A percentile compares a stretch with the other conserved stretches of the same genome.
Conservation (phyloP, 495 filamentous ascomycete genomes). For the Penicillium soppii region DNA sequence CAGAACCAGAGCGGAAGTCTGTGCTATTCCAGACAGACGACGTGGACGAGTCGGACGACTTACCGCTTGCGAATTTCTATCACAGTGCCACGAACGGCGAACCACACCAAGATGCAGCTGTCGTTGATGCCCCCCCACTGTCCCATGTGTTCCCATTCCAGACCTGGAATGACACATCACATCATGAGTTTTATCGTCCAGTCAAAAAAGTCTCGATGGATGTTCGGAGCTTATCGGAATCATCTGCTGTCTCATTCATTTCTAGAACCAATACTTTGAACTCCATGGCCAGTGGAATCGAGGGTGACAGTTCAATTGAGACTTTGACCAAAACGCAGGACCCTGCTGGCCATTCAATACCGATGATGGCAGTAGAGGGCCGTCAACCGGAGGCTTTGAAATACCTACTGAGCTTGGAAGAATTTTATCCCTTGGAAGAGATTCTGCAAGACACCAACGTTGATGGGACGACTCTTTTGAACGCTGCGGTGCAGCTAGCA, state of each 20-base stretch:
- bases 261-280: constrained; percentile 75
- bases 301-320: constrained; percentile 84
- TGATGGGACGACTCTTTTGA: constrained; percentile 85
- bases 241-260: constrained; percentile 72
- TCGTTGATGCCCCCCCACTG: constrained; percentile 62
- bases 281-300: constrained; percentile 68
- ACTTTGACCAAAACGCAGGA: constrained; percentile 79
- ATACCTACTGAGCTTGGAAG: constrained; percentile 73
- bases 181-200: constrained; percentile 37
- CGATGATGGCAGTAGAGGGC: constrained; percentile 95
- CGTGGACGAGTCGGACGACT: constrained; percentile 36
- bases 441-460: constrained; percentile 82
- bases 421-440: constrained; percentile 66
- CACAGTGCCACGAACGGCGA: constrained; percentile 27
- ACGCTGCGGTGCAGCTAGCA: constrained; percentile 91
- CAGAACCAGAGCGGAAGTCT: constrained; percentile 36
- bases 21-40: constrained; percentile 44
- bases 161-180: constrained; percentile 44
- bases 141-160: constrained; percentile 91
- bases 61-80: constrained; percentile 20
- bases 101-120: constrained; percentile 20
- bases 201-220: constrained; percentile 87
- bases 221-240: constrained; percentile 80
- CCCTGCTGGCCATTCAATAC: constrained; percentile 76
- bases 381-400: constrained; percentile 64